Evolutionary conservation across 1,139 yeast species (phyloP).

Genomic region (Magnusiomyces tetraspermus): DNA sequence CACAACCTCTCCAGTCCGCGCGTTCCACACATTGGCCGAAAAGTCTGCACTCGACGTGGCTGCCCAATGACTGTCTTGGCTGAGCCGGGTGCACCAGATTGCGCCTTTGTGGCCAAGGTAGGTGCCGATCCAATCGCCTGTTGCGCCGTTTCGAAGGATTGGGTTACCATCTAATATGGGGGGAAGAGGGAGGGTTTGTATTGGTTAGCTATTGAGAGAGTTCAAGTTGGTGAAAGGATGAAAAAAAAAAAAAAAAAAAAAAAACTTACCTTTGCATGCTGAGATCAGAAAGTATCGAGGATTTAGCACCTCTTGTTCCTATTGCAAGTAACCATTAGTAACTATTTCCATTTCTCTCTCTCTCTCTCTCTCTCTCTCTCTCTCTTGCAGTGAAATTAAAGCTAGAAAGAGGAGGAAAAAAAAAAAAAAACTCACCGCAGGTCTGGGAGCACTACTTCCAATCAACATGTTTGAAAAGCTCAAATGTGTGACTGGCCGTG

Average conservation of each 20-base stretch:
- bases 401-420: too few relatives aligned
- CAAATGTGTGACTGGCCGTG: conserved; percentile 34
- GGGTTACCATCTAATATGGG: conserved; percentile 30
- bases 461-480: conserved; percentile 23
- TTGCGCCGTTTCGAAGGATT: conserved; percentile 33
- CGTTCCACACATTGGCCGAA: conserved; percentile 32
- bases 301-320: conserved; percentile 1
- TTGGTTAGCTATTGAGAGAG: too few relatives aligned
- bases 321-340: too few relatives aligned
- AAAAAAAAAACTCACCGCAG: too few relatives aligned
- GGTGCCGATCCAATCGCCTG: conserved; percentile 37
- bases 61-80: conserved; percentile 24
- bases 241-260: neutral
- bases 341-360: too few relatives aligned
- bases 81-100: conserved; percentile 31
- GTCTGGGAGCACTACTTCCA: conserved; percentile 9
- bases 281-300: conserved; percentile 25
- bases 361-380: too few relatives aligned
- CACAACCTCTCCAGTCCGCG: conserved; percentile 24
- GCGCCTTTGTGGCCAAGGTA: conserved; percentile 35
- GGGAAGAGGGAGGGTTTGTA: neutral
- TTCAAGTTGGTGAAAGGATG: neutral
- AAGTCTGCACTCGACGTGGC: conserved; percentile 34
- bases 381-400: too few relatives aligned
- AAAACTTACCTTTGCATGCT: conserved; percentile 30